Percentiles rank a stretch among this genome's conserved stretches.
These are phyloP conservation scores for Fonsecaea nubica DNA, from an alignment of 2,329 filamentous ascomycete species.

Conservation along the genomic window DNA sequence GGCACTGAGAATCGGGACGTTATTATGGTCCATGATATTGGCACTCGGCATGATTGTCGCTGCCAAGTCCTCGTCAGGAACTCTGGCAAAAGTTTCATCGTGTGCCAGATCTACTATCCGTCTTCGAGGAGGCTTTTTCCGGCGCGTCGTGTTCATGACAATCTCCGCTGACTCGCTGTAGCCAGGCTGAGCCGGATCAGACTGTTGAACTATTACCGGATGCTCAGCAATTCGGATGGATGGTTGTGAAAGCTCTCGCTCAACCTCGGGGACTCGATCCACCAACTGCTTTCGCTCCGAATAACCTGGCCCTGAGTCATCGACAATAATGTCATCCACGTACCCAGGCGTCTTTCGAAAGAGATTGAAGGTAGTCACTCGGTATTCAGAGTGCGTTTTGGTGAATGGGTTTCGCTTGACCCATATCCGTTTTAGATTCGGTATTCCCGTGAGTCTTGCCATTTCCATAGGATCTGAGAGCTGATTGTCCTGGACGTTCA, in stretches of 20 bases:
- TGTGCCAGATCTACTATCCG: constrained; percentile 65
- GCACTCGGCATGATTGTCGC: constrained; percentile 23
- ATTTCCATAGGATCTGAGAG: constrained; percentile 90
- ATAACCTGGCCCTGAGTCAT: constrained; percentile 81
- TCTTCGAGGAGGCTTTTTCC: constrained; percentile 60
- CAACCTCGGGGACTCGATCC: constrained; percentile 77
- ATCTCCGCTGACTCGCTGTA: constrained; percentile 28
- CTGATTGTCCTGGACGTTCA: constrained; percentile 90
- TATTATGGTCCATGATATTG: constrained; percentile 29
- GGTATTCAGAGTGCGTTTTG: constrained; percentile 82
- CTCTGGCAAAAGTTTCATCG: constrained; percentile 44
- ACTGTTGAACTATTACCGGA: constrained; percentile 27
- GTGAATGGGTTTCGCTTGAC: constrained; percentile 91
- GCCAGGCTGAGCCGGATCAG: constrained; percentile 18
- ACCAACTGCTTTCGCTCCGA: constrained; percentile 83
- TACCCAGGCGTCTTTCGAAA: constrained; percentile 91
- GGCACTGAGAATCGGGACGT: constrained; percentile 31
- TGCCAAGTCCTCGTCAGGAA: constrained; percentile 31
- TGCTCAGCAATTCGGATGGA: constrained; percentile 50
- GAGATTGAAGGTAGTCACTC: constrained; percentile 91
- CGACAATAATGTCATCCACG: constrained; percentile 87
- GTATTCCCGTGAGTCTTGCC: constrained; percentile 85
- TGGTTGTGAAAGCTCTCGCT: constrained; percentile 59
- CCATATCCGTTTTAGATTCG: constrained; percentile 91
- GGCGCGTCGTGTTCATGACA: constrained; percentile 44